These are phyloP conservation scores for grape (Vitis vinifera) DNA, from an alignment of 164 flowering plant species.

Conservation along the genomic window ASM3070453v1 NC_081820.1:2945501-2946000, in stretches of 20 bases:
- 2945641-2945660: neutral
- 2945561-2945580: neutral
- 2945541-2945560: neutral
- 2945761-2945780: conserved; percentile 24
- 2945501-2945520: too few species aligned
- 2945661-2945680: neutral
- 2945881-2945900: conserved; percentile 48
- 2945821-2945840: conserved; percentile 38
- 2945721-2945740: conserved; percentile 32
- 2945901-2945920: neutral
- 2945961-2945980: too few species aligned
- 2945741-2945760: conserved; percentile 34
- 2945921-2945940: conserved; percentile 4
- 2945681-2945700: neutral
- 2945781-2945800: conserved; percentile 30
- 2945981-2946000: neutral
- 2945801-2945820: conserved; percentile 24
- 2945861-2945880: conserved; percentile 43
- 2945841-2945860: conserved; percentile 35
- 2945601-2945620: neutral
- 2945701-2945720: neutral
- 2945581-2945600: neutral
- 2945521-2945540: too few species aligned
- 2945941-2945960: neutral
- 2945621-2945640: neutral